Evolutionary conservation across 768 basidiomycete species (phyloP).

Genomic region (Russula abietina): DNA sequence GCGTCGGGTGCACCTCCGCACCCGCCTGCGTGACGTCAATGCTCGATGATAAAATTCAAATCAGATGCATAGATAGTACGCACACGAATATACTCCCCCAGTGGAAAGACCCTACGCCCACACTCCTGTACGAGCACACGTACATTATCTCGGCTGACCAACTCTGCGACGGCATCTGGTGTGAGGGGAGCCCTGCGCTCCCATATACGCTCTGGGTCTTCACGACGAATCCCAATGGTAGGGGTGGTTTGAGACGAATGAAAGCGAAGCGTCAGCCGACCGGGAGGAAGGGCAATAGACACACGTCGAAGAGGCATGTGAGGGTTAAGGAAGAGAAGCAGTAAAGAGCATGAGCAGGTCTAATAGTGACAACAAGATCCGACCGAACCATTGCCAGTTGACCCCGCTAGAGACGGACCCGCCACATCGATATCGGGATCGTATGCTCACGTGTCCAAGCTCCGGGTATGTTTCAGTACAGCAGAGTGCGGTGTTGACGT

Average conservation of each 20-base stretch:
- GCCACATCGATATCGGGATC: not conserved
- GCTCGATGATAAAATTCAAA: not conserved
- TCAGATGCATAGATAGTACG: constrained; percentile 24
- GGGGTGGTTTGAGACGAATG: constrained; percentile 7
- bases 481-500: too few species aligned
- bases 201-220: constrained; percentile 79
- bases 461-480: too few species aligned
- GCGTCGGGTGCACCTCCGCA: constrained; percentile 52
- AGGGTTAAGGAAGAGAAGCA: not conserved
- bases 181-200: constrained; percentile 81
- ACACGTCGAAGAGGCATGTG: constrained; percentile 20
- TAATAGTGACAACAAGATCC: not conserved
- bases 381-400: not conserved
- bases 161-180: constrained; percentile 59
- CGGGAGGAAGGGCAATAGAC: constrained; percentile 6
- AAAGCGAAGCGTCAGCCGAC: not conserved
- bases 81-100: constrained; percentile 62
- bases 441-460: not conserved
- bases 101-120: constrained; percentile 63
- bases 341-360: not conserved
- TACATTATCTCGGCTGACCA: constrained; percentile 51
- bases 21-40: constrained; percentile 53
- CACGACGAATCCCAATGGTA: constrained; percentile 59
- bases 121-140: constrained; percentile 73
- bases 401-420: not conserved